phyloP scores from a whole-genome alignment of 345 rosid species.

The Tarenaya hassleriana region DNA sequence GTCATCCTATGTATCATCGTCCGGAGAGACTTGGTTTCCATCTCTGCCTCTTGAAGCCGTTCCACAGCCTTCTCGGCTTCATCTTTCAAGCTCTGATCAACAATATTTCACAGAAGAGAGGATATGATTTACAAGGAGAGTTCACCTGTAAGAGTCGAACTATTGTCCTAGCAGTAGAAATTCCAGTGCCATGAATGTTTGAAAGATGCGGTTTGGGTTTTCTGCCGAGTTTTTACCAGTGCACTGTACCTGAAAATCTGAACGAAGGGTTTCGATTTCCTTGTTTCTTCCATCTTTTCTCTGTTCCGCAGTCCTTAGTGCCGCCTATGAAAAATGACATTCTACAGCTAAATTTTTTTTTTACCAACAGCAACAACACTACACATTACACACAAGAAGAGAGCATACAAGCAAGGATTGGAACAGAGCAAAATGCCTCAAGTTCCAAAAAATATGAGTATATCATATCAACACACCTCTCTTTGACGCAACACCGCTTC shows the following conservation, averaged over 20 bases:
- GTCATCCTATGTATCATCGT: slow-evolving; percentile 87
- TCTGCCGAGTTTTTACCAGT: slow-evolving; percentile 13
- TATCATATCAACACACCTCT: slow-evolving; percentile 45
- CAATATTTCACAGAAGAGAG: slow-evolving; percentile 9
- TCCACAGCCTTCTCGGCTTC: slow-evolving; percentile 49
- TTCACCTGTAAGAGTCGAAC: too few relatives aligned
- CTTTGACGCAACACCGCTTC: slow-evolving; percentile 85
- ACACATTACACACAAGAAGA: background rate
- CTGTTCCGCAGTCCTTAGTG: slow-evolving; percentile 79
- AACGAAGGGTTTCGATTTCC: slow-evolving; percentile 56
- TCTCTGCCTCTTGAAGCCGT: slow-evolving; percentile 72
- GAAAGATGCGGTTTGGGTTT: background rate
- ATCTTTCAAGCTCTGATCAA: slow-evolving; percentile 67
- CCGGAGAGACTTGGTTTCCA: slow-evolving; percentile 76
- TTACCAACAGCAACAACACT: background rate
- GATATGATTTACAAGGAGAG: background rate
- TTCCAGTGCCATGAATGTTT: too few relatives aligned
- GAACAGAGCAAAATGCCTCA: slow-evolving; percentile 5
- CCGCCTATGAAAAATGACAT: slow-evolving; percentile 47
- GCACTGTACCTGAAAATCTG: slow-evolving; percentile 65
- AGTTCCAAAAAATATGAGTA: background rate
- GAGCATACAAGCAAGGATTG: background rate
- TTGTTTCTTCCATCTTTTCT: slow-evolving; percentile 60
- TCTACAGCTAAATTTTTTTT: slow-evolving; percentile 3
- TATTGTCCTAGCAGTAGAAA: too few relatives aligned